Evolutionary conservation across 345 rosid species (phyloP).

Genomic region (Brassica nigra): DNA sequence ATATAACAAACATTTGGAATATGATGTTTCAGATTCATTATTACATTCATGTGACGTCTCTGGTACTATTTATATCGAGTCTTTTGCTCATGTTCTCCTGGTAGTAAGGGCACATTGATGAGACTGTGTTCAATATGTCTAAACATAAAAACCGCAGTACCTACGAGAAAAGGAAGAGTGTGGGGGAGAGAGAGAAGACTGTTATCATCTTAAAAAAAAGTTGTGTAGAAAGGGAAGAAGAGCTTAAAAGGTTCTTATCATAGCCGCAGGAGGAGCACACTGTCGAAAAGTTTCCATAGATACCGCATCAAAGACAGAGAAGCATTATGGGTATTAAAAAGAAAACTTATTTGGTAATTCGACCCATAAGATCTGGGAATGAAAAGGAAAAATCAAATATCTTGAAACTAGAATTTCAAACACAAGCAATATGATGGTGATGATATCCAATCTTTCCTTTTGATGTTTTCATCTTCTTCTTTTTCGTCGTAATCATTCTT

Average conservation of each 20-base stretch:
- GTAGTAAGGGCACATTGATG: not conserved
- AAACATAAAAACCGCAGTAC: not conserved
- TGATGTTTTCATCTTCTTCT: not conserved
- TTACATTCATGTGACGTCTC: not conserved
- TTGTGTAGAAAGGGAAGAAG: not conserved
- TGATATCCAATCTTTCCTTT: conserved; percentile 2
- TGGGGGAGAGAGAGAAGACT: not conserved
- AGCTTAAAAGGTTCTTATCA: not conserved
- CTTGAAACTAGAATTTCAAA: conserved; percentile 2
- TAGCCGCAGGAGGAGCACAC: not conserved
- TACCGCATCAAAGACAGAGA: not conserved
- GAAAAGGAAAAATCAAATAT: conserved; percentile 33
- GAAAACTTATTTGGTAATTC: not conserved
- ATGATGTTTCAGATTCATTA: not conserved
- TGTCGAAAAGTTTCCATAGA: not conserved
- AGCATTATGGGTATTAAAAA: not conserved
- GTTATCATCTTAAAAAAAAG: not conserved
- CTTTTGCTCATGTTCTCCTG: not conserved
- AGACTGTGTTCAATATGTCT: not conserved
- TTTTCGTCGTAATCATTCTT: conserved; percentile 37
- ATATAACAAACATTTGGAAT: not conserved
- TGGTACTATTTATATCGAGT: not conserved
- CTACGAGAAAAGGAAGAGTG: not conserved
- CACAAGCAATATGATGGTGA: conserved; percentile 22
- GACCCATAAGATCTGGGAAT: conserved; percentile 2